Evolutionary conservation across 345 rosid genomes (phyloP).

Genomic region (Rhizophora apiculata): DNA sequence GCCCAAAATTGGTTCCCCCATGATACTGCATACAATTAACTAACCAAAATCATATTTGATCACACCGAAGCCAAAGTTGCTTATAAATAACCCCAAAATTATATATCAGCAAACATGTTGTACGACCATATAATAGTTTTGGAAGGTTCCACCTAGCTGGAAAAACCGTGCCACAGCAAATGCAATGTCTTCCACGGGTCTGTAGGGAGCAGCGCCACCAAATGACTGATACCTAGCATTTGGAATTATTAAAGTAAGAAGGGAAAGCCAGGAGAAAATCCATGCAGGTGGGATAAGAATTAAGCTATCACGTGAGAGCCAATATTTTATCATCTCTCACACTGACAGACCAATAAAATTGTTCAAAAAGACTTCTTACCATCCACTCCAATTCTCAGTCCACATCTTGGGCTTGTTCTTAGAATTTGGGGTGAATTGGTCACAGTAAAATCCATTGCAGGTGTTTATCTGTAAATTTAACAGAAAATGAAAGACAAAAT

Average conservation of each 20-base stretch:
- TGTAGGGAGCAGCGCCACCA: conserved; percentile 76
- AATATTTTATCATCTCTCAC: neutral
- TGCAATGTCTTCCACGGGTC: conserved; percentile 90
- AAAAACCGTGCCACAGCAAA: conserved; percentile 89
- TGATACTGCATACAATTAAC: conserved; percentile 57
- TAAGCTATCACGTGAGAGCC: too few relatives aligned
- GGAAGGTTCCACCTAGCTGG: conserved; percentile 95
- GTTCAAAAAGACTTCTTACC: conserved; percentile 41
- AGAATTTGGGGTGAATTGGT: conserved; percentile 93
- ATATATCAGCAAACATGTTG: neutral
- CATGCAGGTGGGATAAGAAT: too few relatives aligned
- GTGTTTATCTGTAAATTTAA: conserved; percentile 68
- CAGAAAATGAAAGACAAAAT: conserved; percentile 9
- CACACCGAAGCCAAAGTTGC: neutral
- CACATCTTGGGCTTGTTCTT: conserved; percentile 82
- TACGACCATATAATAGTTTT: conserved; percentile 91
- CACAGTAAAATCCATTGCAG: conserved; percentile 96
- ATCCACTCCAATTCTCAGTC: conserved; percentile 99
- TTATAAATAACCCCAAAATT: neutral
- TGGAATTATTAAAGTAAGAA: conserved; percentile 10
- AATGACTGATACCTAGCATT: conserved; percentile 63
- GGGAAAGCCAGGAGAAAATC: conserved; percentile 4
- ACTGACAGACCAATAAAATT: neutral
- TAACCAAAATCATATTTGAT: conserved; percentile 8
- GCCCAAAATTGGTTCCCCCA: conserved; percentile 93